Conservation (phyloP, 1,284 basidiomycete genomes). For the Rhodotorula sp. region DNA sequence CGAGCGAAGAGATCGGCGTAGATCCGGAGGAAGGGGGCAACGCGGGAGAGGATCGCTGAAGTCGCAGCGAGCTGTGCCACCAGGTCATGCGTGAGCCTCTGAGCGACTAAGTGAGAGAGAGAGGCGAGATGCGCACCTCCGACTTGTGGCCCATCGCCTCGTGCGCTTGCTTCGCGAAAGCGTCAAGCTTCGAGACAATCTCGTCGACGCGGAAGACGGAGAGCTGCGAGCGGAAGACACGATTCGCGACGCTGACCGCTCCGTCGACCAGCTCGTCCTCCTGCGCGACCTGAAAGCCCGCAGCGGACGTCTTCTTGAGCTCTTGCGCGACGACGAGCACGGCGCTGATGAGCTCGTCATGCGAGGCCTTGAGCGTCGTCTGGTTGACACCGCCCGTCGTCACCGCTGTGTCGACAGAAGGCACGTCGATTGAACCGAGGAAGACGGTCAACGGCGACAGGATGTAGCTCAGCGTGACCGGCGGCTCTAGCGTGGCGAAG, state of each 20-base stretch:
- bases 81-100: too few species aligned
- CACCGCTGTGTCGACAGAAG: neutral
- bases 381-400: neutral
- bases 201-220: slow-evolving; percentile 48
- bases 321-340: slow-evolving; percentile 67
- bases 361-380: slow-evolving; percentile 44
- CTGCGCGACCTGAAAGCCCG: slow-evolving; percentile 20
- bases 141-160: neutral
- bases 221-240: slow-evolving; percentile 40
- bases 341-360: slow-evolving; percentile 60
- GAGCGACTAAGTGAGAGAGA: neutral
- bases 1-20: slow-evolving; percentile 61
- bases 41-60: slow-evolving; percentile 49
- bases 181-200: slow-evolving; percentile 46
- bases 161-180: slow-evolving; percentile 46
- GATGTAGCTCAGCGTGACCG: slow-evolving; percentile 27
- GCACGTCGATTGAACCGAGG: slow-evolving; percentile 9
- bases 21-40: slow-evolving; percentile 66
- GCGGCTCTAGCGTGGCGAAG: slow-evolving; percentile 49
- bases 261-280: slow-evolving; percentile 48
- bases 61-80: neutral
- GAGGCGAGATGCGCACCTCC: neutral
- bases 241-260: slow-evolving; percentile 45
- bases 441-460: slow-evolving; percentile 18
- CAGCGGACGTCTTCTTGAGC: slow-evolving; percentile 52